Evolutionary conservation across 768 basidiomycete species (phyloP), one percentile per base, ranked within the genome.

Genomic region (Amanita phalloides): DNA sequence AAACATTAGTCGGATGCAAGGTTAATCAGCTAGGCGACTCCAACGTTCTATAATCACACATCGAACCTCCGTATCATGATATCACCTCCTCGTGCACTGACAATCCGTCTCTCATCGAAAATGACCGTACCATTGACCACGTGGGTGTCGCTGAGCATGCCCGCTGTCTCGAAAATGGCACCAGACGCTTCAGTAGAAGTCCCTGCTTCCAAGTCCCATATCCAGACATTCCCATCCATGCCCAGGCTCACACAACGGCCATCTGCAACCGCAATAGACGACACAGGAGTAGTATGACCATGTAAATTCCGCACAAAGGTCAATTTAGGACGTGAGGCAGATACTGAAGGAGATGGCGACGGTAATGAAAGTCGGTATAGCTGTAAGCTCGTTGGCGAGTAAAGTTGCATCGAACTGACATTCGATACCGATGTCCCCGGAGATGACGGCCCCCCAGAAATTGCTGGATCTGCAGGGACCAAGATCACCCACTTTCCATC

Each of bases 401-500:
- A 62, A 32, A 62, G 52, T 45, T 54, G 57, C 53, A 62, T 59
- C 21, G 62, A 57, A 48, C 50, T 50, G 43, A 54, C 45, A 13
- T 62, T 55, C 23, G 65, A 57, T 44, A 68, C 61, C 14, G 61
- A 55, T 36, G 66, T 37, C 32, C 51, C 55, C 35, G 63, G 57
- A 14, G 54, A 42, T 50, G 39, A 28, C 28, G 65, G 56, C n/a
- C 56, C 54, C 6, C 61, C 58, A 45, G 14, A 61, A 48, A n/a
- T 53, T 33, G 6, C 63, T 49, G 13, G 59, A 55, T 75, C 71
- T 28, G 74, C 79, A 11, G 86, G 80, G 11, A 83, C 87, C 45
- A 90, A 72, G 10, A 90, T 82, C 14, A 79, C 81, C 85, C 86
- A 91, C 71, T 87, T 90, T 7, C 89, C 89, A 60, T 90, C 89